Evolutionary conservation across 2,329 filamentous ascomycete genomes (phyloP).

Genomic region (Periconia macrospinosa): DNA sequence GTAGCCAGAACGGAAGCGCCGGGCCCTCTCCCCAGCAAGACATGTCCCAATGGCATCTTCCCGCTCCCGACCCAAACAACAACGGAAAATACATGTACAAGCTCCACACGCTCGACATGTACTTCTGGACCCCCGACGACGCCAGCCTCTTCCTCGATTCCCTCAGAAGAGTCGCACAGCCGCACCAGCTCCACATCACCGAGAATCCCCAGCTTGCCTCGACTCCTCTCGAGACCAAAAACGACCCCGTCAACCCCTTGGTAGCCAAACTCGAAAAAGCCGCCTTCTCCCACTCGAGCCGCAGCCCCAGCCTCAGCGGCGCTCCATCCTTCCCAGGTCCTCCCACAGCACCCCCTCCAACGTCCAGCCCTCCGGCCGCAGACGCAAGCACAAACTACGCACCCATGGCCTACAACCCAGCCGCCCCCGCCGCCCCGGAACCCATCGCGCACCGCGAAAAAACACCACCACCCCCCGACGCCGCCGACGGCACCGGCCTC

Average conservation of each 20-base stretch:
- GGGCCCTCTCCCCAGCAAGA: constrained; percentile 51
- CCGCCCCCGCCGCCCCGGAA: constrained; percentile 74
- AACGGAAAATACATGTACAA: constrained; percentile 79
- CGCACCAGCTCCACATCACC: constrained; percentile 47
- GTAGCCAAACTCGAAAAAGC: constrained; percentile 74
- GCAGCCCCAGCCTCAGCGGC: constrained; percentile 41
- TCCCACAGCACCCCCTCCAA: constrained; percentile 30
- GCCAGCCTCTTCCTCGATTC: constrained; percentile 71
- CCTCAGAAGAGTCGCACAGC: constrained; percentile 67
- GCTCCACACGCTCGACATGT: constrained; percentile 74
- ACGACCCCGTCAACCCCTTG: constrained; percentile 64
- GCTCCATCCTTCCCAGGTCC: constrained; percentile 43
- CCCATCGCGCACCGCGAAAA: constrained; percentile 73
- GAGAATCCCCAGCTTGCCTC: constrained; percentile 41
- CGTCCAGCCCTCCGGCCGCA: constrained; percentile 29
- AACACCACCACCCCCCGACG: constrained; percentile 74
- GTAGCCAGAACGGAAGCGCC: constrained; percentile 32
- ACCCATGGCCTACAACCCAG: constrained; percentile 77
- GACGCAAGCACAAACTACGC: constrained; percentile 52
- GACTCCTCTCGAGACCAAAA: constrained; percentile 49
- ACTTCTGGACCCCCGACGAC: constrained; percentile 77
- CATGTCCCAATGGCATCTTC: constrained; percentile 69
- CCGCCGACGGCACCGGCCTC: constrained; percentile 53
- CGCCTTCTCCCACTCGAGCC: constrained; percentile 61
- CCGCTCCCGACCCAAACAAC: constrained; percentile 70